Evolutionary conservation across 768 basidiomycete genomes (phyloP), one percentile per base, ranked within the genome.

Genomic region (Lentinus tigrinus): DNA sequence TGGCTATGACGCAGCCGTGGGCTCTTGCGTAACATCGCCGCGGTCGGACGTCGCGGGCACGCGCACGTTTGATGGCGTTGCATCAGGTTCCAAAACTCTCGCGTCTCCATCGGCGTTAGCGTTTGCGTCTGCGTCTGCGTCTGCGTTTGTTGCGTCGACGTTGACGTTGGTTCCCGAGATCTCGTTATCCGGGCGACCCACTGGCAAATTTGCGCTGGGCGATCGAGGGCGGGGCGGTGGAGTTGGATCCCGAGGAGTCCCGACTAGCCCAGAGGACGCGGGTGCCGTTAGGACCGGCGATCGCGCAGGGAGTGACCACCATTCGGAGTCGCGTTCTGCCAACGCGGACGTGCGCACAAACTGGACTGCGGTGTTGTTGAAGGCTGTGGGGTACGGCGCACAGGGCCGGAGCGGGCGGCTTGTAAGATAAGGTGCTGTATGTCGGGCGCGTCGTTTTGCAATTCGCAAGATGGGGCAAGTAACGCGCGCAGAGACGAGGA

Each of bases 311-410:
- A 63, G 58, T 4, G 60, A 56, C 73, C 70, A 75, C 66, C 73
- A 73, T 8, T 56, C 40, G 58, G 57, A 51, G 28, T 65, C 70
- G 9, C 57, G 55, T 21, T 54, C 67, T 26, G 69, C 59, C 7
- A 68, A 57, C 21, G 59, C 56, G 55, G 65, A 57, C 2, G 60
- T 44, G 5, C 47, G 65, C 52, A 78, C 69, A 65, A 74, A 84
- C 70, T 89, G 88, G 1, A 86, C 73, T 14, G 86, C 77, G 31
- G 79, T 81, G 68, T 80, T 87, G 66, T 84, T 88, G 75, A 91
- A 91, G 17, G 88, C 87, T 19, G 81, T 79, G 19, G 85, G 80
- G 73, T 78, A 84, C 6, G 71, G 57, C 23, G 60, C 58, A n/a
- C 79, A 81, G 37, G 70, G 61, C 61, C 85, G 86, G 49, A 91